Evolutionary conservation across 2,329 filamentous ascomycete genomes (phyloP), one percentile per base, ranked within the genome.

Genomic region (Beauveria pseudobassiana): DNA sequence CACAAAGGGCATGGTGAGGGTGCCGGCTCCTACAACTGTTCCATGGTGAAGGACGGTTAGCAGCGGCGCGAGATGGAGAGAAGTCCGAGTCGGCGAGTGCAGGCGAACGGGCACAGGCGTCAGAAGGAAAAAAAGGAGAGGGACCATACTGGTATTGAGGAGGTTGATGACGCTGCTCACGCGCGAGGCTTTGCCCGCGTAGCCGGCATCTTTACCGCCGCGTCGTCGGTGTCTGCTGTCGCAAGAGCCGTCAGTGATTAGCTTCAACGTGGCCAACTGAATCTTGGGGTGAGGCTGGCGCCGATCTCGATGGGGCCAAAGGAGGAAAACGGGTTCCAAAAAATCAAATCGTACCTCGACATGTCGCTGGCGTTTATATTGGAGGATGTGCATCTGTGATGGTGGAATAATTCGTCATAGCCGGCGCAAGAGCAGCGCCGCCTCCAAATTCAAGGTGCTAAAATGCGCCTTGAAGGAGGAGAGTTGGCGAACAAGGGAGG

Each of bases 1-100:
- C 50, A 95, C 93, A 6, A 91, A 87, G n/a, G 93, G 93, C 93
- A 97, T 87, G 54, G 93, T 95, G 48, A 99, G 85, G 2, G 96
- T 93, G 59, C 95, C 95, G 42, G 95, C 93, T 62, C 95, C 95
- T 65, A 99, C 86, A 70, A 99, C 91, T 95, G 69, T 49, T 22
- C 3, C 34, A 63, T 28, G n/a, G 20, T 60, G 61, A 62, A 64
- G 66, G 18, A 9, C 50, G 65, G 67, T 66, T 63, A 69, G 63
- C 28, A 18, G 10, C 43, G 50, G 16, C n/a, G 28, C 50, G 28
- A 14, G 28, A 38, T 38, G 34, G 5, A 2, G 34, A 38, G 12
- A 38, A 38, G 34, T 38, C 9, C 28, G 26, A 24, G 18, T 24
- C 10, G 26, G 46, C 24, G 24, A 10, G 12, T 16, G 12, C 2